phyloP scores from a whole-genome alignment of 2,329 filamentous ascomycete species.

The Chrysoporthe puriensis region DNA sequence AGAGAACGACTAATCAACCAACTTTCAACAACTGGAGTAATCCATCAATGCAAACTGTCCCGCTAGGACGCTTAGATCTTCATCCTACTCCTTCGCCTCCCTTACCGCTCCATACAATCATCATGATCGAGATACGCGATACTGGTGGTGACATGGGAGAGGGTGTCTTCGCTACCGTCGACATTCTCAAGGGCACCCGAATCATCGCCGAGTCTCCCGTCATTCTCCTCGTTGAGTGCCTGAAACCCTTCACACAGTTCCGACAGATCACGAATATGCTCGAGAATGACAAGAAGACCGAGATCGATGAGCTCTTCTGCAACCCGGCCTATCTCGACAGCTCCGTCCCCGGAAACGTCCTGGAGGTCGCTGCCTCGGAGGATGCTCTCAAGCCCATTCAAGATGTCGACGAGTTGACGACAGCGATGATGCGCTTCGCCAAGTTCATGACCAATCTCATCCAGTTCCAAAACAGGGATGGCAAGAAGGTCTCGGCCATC shows the following conservation, averaged over 20 bases:
- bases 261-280: no score
- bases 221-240: not conserved
- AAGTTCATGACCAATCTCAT: conserved; percentile 4
- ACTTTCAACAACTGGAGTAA: no score
- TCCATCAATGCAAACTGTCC: no score
- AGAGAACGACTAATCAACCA: no score
- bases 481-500: not conserved
- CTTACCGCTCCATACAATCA: no score
- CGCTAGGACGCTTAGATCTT: no score
- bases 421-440: not conserved
- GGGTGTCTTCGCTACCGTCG: conserved; percentile 9
- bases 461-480: not conserved
- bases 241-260: not conserved
- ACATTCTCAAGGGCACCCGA: conserved; percentile 9
- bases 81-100: no score
- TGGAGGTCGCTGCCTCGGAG: not conserved
- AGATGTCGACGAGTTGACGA: not conserved
- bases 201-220: conserved; percentile 4
- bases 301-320: conserved; percentile 2
- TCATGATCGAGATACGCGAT: not conserved
- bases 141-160: not conserved
- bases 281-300: not conserved
- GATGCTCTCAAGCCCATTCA: not conserved
- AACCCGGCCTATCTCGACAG: conserved; percentile 1
- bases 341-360: not conserved